Conservation (phyloP, 352 stramenopile genomes). For the Globisporangium mamillatum region DNA sequence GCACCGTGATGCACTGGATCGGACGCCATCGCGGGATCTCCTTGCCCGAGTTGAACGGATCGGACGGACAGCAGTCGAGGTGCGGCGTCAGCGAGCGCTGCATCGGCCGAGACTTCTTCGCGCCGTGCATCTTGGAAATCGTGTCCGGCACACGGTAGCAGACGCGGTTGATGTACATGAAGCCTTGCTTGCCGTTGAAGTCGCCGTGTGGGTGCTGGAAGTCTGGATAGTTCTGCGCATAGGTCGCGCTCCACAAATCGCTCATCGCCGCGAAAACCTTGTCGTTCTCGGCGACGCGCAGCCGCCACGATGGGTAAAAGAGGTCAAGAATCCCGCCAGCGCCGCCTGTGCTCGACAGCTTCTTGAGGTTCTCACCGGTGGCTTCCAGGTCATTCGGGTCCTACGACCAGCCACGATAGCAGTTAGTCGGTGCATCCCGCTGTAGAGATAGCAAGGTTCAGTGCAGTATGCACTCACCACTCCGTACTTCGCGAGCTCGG, state of each 20-base stretch:
- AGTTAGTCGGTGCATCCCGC: constrained; percentile 1
- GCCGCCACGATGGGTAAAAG: constrained; percentile 88
- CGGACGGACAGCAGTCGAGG: constrained; percentile 83
- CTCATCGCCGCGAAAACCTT: constrained; percentile 79
- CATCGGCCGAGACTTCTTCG: constrained; percentile 74
- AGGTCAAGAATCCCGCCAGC: constrained; percentile 87
- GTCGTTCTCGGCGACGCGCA: constrained; percentile 68
- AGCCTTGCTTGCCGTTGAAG: constrained; percentile 70
- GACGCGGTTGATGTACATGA: constrained; percentile 88
- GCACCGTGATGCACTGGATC: constrained; percentile 87
- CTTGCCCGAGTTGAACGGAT: constrained; percentile 70
- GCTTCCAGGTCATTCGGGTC: constrained; percentile 60
- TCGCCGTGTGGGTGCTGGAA: constrained; percentile 70
- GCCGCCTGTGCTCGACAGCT: constrained; percentile 85
- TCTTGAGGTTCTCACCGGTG: constrained; percentile 68
- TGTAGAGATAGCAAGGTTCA: not conserved
- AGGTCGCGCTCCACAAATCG: constrained; percentile 79
- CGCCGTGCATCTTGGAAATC: constrained; percentile 56
- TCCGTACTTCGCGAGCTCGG: constrained; percentile 62
- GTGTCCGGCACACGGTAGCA: constrained; percentile 75
- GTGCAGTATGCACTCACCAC: constrained; percentile 39
- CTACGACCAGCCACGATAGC: constrained; percentile 18
- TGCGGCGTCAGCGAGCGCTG: constrained; percentile 87
- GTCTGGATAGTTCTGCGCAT: constrained; percentile 51
- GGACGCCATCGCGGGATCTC: constrained; percentile 77